Evolutionary conservation across 1,139 yeast genomes (phyloP), one percentile per base, ranked within the genome.

Genomic region (Yueomyces sp.): DNA sequence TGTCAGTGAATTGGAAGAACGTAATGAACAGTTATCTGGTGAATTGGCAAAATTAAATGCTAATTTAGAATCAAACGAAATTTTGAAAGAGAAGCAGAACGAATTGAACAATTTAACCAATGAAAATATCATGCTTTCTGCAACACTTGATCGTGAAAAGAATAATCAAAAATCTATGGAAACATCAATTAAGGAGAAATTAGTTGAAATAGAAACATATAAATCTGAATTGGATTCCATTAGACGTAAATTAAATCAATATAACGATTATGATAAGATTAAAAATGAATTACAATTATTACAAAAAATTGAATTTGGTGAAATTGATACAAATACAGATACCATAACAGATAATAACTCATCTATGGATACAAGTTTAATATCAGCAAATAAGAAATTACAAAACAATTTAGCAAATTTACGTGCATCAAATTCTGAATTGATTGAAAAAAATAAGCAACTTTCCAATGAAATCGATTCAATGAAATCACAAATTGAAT

Each of bases 221-320:
- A 65, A 64, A 12, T 60, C 63, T 12, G 93, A 83, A 54, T 62
- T 76, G 31, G 68, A 65, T 9, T 59, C 64, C 30, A 65, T 82
- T 49, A 73, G 75, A 52, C 59, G 43, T 42, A 70, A 71, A 44
- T 56, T 78, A 39, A 65, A 64, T 2, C 60, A 63, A 37, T 71
- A 75, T 33, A 64, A 68, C 3, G 89, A 81, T 57, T 87, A 89
- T 60, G 87, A 82, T 43, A 86, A 83, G 50, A 62, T 87, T 41
- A 86, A 84, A 59, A 73, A 74, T 41, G 96, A 87, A 55, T 66
- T 87, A 46, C 73, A 71, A 26, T 73, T 86, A 29, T 62, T 89
- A 48, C 78, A 84, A 55, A 79, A 78, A 49, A 79, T 85, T 37
- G 87, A 84, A 55, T 82, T 83, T 63, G 91, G 70, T 27, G 63